These are phyloP conservation scores for Capronia coronata DNA, from an alignment of 2,329 filamentous ascomycete genomes.

Conservation along the genomic window DNA sequence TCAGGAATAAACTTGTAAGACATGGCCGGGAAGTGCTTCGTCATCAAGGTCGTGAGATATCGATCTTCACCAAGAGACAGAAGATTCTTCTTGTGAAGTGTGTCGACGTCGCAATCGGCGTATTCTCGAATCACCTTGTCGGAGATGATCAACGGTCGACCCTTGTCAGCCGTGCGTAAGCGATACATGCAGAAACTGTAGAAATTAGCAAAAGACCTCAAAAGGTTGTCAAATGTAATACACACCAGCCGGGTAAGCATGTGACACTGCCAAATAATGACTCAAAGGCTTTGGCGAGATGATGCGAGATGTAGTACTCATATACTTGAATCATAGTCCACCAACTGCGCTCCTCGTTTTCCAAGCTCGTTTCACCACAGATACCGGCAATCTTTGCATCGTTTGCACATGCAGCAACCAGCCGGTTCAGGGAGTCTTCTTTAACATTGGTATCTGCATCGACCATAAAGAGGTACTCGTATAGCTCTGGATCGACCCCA, in stretches of 20 bases:
- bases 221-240: conserved; percentile 28
- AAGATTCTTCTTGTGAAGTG: conserved; percentile 89
- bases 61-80: conserved; percentile 93
- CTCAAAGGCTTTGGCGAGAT: conserved; percentile 94
- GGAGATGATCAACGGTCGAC: conserved; percentile 87
- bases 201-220: conserved; percentile 35
- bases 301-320: conserved; percentile 98
- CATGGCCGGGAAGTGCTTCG: conserved; percentile 92
- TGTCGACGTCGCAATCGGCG: conserved; percentile 81
- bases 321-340: conserved; percentile 99
- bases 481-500: conserved; percentile 91
- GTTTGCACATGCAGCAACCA: conserved; percentile 87
- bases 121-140: conserved; percentile 85
- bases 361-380: conserved; percentile 90
- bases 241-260: conserved; percentile 97
- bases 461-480: conserved; percentile 95
- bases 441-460: conserved; percentile 93
- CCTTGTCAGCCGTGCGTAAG: conserved; percentile 84
- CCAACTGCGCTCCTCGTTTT: conserved; percentile 92
- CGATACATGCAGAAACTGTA: conserved; percentile 97
- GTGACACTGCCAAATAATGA: conserved; percentile 96
- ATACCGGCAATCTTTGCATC: conserved; percentile 96
- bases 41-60: conserved; percentile 95
- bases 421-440: conserved; percentile 84
- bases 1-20: conserved; percentile 93